Evolutionary conservation across 2,329 filamentous ascomycete genomes (phyloP).

Genomic region (Colletotrichum paranaense): DNA sequence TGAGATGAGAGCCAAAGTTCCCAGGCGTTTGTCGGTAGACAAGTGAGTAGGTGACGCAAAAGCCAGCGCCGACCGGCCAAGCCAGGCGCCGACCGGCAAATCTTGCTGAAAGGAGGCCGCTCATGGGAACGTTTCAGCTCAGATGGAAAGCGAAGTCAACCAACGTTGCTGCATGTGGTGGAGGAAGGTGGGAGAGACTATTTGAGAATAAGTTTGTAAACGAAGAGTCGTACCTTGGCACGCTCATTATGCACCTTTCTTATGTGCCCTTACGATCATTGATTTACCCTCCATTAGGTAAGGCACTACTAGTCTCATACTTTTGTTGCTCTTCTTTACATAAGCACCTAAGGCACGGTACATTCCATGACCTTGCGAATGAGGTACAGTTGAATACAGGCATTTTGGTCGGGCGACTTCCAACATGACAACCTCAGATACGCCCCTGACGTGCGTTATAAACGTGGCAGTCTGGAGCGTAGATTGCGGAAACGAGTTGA

Average conservation of each 20-base stretch:
- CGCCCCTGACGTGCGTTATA: too few relatives aligned
- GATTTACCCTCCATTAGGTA: neutral
- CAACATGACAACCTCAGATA: too few relatives aligned
- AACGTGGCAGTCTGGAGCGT: too few relatives aligned
- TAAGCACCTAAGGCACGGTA: too few relatives aligned
- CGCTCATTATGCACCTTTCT: neutral
- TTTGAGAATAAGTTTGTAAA: neutral
- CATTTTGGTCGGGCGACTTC: too few relatives aligned
- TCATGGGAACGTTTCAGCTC: neutral
- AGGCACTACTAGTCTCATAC: too few relatives aligned
- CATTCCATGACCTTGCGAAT: too few relatives aligned
- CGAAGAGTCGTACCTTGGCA: neutral
- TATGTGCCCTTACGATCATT: neutral
- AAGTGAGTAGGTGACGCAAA: slow-evolving; percentile 17
- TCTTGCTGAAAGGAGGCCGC: slow-evolving; percentile 2
- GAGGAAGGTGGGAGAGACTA: neutral
- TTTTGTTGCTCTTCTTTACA: too few relatives aligned
- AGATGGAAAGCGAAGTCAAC: neutral
- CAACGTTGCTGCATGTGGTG: neutral
- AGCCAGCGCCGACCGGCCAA: slow-evolving; percentile 24
- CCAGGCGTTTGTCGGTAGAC: neutral
- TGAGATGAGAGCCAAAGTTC: slow-evolving; percentile 1
- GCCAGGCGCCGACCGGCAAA: slow-evolving; percentile 6
- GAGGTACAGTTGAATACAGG: too few relatives aligned
- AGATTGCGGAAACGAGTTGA: too few relatives aligned